These are phyloP conservation scores for Myriosclerotinia scirpicola DNA, from an alignment of 2,329 filamentous ascomycete genomes.

Conservation along the genomic window DNA sequence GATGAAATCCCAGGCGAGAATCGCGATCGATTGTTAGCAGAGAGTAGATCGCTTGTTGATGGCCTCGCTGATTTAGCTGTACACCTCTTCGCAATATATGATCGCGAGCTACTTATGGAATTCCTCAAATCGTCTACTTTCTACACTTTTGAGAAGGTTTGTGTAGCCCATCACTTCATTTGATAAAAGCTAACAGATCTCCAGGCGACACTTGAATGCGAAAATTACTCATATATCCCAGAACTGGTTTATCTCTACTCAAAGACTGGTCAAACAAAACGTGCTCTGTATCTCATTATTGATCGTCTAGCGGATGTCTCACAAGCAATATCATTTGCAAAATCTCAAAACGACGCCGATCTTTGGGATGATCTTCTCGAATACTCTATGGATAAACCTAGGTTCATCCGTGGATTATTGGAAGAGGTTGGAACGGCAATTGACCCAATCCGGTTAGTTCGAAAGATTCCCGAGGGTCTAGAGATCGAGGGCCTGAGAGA, in stretches of 20 bases:
- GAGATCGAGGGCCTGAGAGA: constrained; percentile 89
- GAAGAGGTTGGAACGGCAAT: constrained; percentile 94
- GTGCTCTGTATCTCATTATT: constrained; percentile 88
- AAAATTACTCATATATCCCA: constrained; percentile 75
- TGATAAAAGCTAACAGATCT: constrained; percentile 25
- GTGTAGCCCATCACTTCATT: constrained; percentile 14
- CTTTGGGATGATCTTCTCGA: constrained; percentile 93
- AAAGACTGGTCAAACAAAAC: constrained; percentile 91
- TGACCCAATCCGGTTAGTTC: constrained; percentile 85
- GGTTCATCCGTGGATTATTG: constrained; percentile 87
- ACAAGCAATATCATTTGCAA: constrained; percentile 91
- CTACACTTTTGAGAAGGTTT: constrained; percentile 79
- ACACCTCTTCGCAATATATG: constrained; percentile 80
- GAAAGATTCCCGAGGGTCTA: constrained; percentile 86
- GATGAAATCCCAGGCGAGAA: constrained; percentile 54
- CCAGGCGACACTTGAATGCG: constrained; percentile 73
- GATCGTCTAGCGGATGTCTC: constrained; percentile 88
- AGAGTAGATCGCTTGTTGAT: constrained; percentile 71
- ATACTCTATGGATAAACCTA: constrained; percentile 97
- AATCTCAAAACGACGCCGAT: constrained; percentile 87
- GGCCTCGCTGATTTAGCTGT: constrained; percentile 85
- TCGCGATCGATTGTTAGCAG: constrained; percentile 56
- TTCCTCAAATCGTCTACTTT: constrained; percentile 82
- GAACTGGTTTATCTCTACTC: constrained; percentile 96
- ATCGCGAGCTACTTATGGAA: constrained; percentile 77